These are phyloP conservation scores for Discostella stelligeroides DNA, from an alignment of 108 stramenopile species.

Conservation along the genomic window DNA sequence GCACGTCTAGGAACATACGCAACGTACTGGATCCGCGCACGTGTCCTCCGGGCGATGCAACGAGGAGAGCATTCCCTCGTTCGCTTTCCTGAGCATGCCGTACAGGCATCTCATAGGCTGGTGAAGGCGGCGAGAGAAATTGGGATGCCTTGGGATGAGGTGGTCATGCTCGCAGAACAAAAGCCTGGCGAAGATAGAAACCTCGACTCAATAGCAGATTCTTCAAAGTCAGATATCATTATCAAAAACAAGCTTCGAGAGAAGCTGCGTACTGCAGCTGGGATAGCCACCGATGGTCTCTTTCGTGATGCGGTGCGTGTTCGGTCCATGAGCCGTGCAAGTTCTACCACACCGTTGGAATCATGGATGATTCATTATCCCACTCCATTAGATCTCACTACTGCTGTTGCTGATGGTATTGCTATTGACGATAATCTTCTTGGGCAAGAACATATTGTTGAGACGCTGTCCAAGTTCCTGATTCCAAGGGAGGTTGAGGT, in stretches of 20 bases:
- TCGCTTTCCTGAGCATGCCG: conserved; percentile 69
- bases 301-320: conserved; percentile 45
- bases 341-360: conserved; percentile 26
- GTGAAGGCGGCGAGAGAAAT: conserved; percentile 62
- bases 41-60: conserved; percentile 85
- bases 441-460: conserved; percentile 50
- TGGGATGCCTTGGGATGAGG: conserved; percentile 56
- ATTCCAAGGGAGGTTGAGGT: conserved; percentile 81
- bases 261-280: conserved; percentile 26
- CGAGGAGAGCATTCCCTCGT: conserved; percentile 65
- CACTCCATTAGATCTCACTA: background rate
- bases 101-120: conserved; percentile 56
- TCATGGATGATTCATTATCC: conserved; percentile 42
- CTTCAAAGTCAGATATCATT: conserved; percentile 24
- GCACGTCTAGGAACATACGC: conserved; percentile 91
- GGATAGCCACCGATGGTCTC: conserved; percentile 33
- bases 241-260: conserved; percentile 50
- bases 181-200: background rate
- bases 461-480: conserved; percentile 62
- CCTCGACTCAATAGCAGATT: conserved; percentile 32
- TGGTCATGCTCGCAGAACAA: conserved; percentile 25
- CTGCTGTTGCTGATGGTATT: conserved; percentile 10
- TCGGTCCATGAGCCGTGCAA: conserved; percentile 32
- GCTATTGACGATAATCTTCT: background rate
- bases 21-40: conserved; percentile 92